These are phyloP conservation scores for Grigorovia yakushimaensis DNA, from an alignment of 805 yeast genomes.

Conservation along the genomic window DNA sequence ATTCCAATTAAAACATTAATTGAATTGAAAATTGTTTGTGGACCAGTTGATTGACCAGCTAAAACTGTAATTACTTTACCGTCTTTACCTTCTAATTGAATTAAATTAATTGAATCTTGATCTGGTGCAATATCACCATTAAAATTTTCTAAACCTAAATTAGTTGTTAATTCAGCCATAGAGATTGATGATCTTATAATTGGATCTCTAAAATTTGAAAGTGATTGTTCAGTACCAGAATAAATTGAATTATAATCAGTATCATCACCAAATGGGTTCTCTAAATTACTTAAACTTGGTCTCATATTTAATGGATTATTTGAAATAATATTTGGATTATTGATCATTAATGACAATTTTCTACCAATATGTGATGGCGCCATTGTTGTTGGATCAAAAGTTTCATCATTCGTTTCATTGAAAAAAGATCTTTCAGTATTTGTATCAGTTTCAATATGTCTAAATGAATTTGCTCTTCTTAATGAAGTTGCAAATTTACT, in stretches of 20 bases:
- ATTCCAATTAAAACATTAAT: constrained; percentile 70
- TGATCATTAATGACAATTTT: constrained; percentile 37
- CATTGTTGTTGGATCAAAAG: constrained; percentile 58
- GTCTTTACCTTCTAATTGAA: constrained; percentile 57
- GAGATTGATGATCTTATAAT: constrained; percentile 32
- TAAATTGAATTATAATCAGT: constrained; percentile 32
- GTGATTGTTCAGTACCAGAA: constrained; percentile 1
- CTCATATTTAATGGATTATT: constrained; percentile 8
- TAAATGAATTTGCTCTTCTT: constrained; percentile 69
- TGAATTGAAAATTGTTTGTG: constrained; percentile 70
- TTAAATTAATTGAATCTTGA: constrained; percentile 44
- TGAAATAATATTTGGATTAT: constrained; percentile 4
- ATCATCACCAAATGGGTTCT: constrained; percentile 7
- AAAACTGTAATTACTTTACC: constrained; percentile 63
- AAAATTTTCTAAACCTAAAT: constrained; percentile 30
- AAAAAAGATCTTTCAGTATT: constrained; percentile 50
- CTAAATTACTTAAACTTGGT: constrained; percentile 6
- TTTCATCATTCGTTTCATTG: constrained; percentile 47
- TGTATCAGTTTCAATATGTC: constrained; percentile 38
- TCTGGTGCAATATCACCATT: constrained; percentile 29
- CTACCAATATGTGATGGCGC: constrained; percentile 59
- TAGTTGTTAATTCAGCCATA: constrained; percentile 34
- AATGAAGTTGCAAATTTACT: constrained; percentile 73
- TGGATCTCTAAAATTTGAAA: constrained; percentile 7
- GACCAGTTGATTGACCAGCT: constrained; percentile 73